Evolutionary conservation across 306 rosid species (phyloP), one percentile per base, ranked within the genome.

Genomic region (Cicer chorassanicum): DNA sequence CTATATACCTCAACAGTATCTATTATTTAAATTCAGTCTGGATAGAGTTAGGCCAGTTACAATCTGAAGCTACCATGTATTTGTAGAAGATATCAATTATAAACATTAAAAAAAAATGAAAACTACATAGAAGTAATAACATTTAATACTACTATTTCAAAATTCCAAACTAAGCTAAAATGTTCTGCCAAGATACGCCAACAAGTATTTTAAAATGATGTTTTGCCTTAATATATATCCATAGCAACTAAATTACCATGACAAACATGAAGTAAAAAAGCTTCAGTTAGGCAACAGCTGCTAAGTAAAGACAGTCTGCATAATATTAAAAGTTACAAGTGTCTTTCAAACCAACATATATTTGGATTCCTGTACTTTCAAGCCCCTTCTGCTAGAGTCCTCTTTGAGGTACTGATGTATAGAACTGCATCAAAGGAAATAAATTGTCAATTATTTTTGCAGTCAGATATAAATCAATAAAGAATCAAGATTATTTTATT

Each of bases 361-460:
- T 36, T 53, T 63, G 53, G 15, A 75, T 16, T 57, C 69, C 18
- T 13, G 60, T 6, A 14, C 14, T 61, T 41, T 75, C 88, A 91
- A 1, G 93, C 95, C 73, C 97, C 98, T 44, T 93, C 97, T 4
- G 97, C 92, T 57, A 88, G 78, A 21, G 97, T 86, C 91, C 97
- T 91, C 89, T 88, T 93, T 7, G 98, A 82, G 12, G 98, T 93
- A 82, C 97, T 93, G 61, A 93, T 93, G 86, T 93, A 93, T 13
- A 93, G 88, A 88, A 93, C 98, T 93, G 91, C 89, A 82, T 68
- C 65, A 82, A 19, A 42, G 62, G 68, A 45, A 24, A 57, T 0
- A 54, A 61, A 40, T 49, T 36, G 36, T 65, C 77, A 38, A 48
- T 81, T 57, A 74, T 67, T 51, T 42, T 41, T 40, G 45, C 42